Conservation (phyloP, 2,329 filamentous ascomycete species). For the Ceratocystis destructans region DNA sequence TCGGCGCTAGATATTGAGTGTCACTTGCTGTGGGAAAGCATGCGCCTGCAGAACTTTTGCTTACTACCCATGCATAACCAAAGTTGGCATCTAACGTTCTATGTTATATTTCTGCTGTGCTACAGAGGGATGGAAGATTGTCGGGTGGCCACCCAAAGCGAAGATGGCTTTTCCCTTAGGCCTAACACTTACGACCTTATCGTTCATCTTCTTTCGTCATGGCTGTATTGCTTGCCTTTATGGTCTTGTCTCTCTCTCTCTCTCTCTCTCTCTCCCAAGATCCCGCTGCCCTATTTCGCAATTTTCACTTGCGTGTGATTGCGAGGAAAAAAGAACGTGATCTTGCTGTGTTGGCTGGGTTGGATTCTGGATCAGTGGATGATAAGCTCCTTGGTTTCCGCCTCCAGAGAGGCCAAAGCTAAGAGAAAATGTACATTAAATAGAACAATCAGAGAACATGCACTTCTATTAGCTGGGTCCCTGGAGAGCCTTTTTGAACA, state of each 20-base stretch:
- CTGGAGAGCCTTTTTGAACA: background rate
- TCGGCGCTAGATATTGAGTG: background rate
- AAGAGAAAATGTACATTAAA: background rate
- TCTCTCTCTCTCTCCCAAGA: too few relatives aligned
- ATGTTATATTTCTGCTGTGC: background rate
- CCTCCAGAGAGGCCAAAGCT: background rate
- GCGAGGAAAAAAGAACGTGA: background rate
- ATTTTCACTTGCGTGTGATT: background rate
- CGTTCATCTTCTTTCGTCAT: slow-evolving; percentile 1
- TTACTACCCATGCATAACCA: background rate
- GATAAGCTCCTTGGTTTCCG: background rate
- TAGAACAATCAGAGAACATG: background rate
- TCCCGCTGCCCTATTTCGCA: background rate
- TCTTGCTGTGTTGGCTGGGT: background rate
- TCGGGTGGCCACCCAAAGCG: background rate
- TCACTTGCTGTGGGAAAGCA: background rate
- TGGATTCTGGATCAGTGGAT: background rate
- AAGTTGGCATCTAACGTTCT: background rate
- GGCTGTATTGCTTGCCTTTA: background rate
- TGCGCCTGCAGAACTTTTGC: background rate
- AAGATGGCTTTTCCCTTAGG: background rate
- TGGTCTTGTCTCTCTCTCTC: slow-evolving; percentile 9
- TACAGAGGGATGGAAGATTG: background rate
- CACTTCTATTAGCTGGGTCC: background rate
- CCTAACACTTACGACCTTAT: too few relatives aligned